These are phyloP conservation scores for Bruguiera sexangula DNA, from an alignment of 345 rosid genomes.

Conservation along the genomic window DNA sequence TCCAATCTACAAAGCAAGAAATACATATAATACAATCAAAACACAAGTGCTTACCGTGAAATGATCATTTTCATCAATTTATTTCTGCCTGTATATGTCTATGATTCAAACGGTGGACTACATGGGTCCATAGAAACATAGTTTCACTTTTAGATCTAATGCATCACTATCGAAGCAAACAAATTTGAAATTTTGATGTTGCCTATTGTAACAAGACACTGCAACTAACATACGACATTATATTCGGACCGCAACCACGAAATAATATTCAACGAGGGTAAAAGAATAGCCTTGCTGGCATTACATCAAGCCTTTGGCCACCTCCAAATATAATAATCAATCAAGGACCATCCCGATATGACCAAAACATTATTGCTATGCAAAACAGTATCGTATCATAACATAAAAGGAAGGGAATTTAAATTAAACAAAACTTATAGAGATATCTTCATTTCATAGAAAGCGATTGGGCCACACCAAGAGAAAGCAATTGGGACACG, in stretches of 20 bases:
- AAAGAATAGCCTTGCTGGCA: not conserved
- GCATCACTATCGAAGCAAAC: constrained; percentile 10
- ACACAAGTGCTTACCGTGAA: not conserved
- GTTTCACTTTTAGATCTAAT: constrained; percentile 27
- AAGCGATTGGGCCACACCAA: constrained; percentile 11
- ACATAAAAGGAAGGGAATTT: not conserved
- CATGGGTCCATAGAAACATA: constrained; percentile 11
- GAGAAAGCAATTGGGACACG: constrained; percentile 27
- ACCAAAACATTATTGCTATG: not conserved
- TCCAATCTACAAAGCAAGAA: constrained; percentile 6
- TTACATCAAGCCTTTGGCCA: not conserved
- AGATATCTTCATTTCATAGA: not conserved
- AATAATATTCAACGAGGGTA: constrained; percentile 4
- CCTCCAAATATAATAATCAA: no score
- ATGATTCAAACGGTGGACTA: constrained; percentile 12
- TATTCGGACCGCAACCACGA: constrained; percentile 8
- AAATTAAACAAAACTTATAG: not conserved
- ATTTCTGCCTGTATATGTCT: not conserved
- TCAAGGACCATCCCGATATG: not conserved
- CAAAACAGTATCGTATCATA: not conserved
- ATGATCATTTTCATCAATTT: not conserved
- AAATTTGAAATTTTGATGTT: constrained; percentile 9
- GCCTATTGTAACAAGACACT: constrained; percentile 38
- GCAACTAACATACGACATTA: constrained; percentile 49
- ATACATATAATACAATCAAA: not conserved